phyloP scores from a whole-genome alignment of 169 alveolate species.

The Plasmodium inui region DNA sequence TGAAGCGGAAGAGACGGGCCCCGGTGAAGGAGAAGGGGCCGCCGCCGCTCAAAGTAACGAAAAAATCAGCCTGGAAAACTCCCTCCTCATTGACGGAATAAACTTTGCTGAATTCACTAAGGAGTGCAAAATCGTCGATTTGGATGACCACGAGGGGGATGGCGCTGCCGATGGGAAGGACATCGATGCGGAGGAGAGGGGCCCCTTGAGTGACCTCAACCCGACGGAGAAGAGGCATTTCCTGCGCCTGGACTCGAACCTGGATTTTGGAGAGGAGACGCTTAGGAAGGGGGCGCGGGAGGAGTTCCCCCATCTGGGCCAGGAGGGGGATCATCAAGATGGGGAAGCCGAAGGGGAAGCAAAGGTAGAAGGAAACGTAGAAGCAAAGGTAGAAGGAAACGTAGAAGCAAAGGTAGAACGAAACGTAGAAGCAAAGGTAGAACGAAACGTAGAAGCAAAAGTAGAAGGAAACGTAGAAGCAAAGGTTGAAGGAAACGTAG shows the following conservation, averaged over 20 bases:
- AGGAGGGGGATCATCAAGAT: not conserved
- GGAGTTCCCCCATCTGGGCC: not conserved
- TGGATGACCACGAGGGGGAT: not conserved
- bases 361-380: not conserved
- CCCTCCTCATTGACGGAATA: slow-evolving; percentile 51
- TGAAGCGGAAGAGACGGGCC: not conserved
- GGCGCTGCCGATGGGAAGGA: not conserved
- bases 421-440: not conserved
- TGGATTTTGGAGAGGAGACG: slow-evolving; percentile 1
- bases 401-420: not conserved
- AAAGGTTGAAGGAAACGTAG: not conserved
- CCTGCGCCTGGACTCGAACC: not conserved
- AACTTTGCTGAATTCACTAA: slow-evolving; percentile 50
- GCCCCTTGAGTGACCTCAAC: not conserved
- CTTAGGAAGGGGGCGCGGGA: not conserved
- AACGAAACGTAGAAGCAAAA: not conserved
- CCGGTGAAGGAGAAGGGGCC: not conserved
- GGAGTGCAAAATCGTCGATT: slow-evolving; percentile 34
- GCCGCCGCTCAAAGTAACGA: not conserved
- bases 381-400: not conserved
- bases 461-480: not conserved
- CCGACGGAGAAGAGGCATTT: not conserved
- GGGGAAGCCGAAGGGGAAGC: not conserved
- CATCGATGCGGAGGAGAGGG: not conserved
- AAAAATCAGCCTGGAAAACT: not conserved